A percentile compares a stretch with the other conserved stretches of the same genome.
phyloP scores from a whole-genome alignment of 2,329 filamentous ascomycete genomes.

The Rhinocladiella similis region DNA sequence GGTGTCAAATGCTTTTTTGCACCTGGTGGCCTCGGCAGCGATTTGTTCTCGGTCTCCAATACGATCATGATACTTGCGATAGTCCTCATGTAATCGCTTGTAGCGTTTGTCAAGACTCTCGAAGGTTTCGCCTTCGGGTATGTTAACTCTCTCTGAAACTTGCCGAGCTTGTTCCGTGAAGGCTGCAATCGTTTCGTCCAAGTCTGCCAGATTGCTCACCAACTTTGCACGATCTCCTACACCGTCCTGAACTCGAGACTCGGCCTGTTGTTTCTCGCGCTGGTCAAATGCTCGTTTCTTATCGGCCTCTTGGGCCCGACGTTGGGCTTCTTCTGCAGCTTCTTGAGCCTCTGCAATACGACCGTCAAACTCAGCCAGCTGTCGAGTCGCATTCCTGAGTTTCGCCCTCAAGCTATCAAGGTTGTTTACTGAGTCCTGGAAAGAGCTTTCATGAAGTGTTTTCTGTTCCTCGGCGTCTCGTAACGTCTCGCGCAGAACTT shows the following conservation, averaged over 20 bases:
- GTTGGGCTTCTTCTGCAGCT: constrained; percentile 4
- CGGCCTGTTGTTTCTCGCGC: constrained; percentile 62
- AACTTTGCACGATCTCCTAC: constrained; percentile 48
- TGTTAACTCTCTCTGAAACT: constrained; percentile 59
- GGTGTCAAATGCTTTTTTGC: constrained; percentile 38
- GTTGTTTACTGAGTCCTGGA: constrained; percentile 49
- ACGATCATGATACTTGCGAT: constrained; percentile 57
- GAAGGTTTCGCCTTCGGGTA: constrained; percentile 65
- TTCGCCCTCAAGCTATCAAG: constrained; percentile 45
- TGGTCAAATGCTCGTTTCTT: constrained; percentile 47
- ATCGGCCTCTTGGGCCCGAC: constrained; percentile 19
- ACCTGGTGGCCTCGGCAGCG: constrained; percentile 45
- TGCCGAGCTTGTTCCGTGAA: constrained; percentile 57
- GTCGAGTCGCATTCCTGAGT: constrained; percentile 41
- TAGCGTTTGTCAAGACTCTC: constrained; percentile 50
- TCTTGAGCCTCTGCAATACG: constrained; percentile 29
- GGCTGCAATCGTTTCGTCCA: constrained; percentile 48
- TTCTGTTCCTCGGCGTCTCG: constrained; percentile 55
- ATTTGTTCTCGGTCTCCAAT: constrained; percentile 69
- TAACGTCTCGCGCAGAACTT: constrained; percentile 59
- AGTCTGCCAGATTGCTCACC: constrained; percentile 42
- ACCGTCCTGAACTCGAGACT: constrained; percentile 52
- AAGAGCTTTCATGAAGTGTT: constrained; percentile 44
- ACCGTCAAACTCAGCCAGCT: constrained; percentile 36
- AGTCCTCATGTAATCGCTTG: constrained; percentile 56